These are phyloP conservation scores for Lactarius tabidus DNA, from an alignment of 768 basidiomycete species.

Conservation along the genomic window DNA sequence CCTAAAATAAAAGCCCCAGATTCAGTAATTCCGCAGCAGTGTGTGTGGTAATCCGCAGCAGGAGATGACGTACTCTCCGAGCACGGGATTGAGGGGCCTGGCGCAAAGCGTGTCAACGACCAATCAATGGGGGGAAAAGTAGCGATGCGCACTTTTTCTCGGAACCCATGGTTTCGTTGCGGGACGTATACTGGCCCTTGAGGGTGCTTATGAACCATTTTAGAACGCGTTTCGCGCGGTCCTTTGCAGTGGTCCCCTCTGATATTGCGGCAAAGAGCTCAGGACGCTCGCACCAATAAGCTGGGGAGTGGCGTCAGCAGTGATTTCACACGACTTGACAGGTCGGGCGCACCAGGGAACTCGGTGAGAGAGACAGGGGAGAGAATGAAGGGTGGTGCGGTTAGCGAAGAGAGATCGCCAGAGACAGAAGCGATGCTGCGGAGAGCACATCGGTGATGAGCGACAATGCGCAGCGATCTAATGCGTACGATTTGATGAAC, in stretches of 20 bases:
- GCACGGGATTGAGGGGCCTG: conserved; percentile 92
- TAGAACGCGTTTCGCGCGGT: conserved; percentile 74
- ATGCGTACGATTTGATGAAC: conserved; percentile 82
- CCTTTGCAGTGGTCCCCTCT: conserved; percentile 67
- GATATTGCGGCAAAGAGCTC: conserved; percentile 85
- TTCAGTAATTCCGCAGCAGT: conserved; percentile 5
- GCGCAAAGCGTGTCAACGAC: not conserved
- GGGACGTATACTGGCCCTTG: conserved; percentile 91
- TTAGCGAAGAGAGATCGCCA: conserved; percentile 81
- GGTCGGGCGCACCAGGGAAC: conserved; percentile 64
- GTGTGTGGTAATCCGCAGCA: too few relatives aligned
- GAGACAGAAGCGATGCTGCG: conserved; percentile 78
- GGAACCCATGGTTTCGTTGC: conserved; percentile 93
- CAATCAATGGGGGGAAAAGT: not conserved
- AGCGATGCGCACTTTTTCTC: conserved; percentile 81
- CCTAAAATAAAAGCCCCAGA: conserved; percentile 35
- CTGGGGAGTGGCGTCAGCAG: conserved; percentile 37
- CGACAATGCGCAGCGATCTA: not conserved
- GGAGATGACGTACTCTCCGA: conserved; percentile 73
- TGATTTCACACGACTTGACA: conserved; percentile 10
- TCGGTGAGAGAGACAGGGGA: conserved; percentile 89
- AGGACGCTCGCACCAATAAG: conserved; percentile 97
- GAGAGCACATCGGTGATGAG: conserved; percentile 10
- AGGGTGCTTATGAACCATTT: conserved; percentile 96
- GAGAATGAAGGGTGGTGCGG: conserved; percentile 88